Conservation (phyloP, 2,329 filamentous ascomycete species). For the Magnaporthiopsis rhizophila region DNA sequence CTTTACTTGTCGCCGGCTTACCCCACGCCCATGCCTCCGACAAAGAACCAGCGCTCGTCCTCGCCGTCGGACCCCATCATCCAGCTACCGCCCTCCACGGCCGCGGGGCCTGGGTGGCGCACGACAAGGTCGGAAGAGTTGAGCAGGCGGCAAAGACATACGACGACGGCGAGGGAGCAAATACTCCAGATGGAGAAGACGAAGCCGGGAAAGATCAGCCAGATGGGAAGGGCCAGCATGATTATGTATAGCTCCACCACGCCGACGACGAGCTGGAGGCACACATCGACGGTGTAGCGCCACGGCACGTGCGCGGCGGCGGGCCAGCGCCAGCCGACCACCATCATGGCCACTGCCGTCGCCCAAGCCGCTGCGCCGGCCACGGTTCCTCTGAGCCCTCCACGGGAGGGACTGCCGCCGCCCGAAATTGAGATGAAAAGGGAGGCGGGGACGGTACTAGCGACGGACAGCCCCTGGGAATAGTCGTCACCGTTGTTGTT, state of each 20-base stretch:
- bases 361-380: constrained; percentile 8
- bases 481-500: background rate
- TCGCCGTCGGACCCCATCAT: constrained; percentile 19
- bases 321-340: background rate
- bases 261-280: constrained; percentile 18
- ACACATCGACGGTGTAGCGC: constrained; percentile 15
- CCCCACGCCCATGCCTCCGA: constrained; percentile 26
- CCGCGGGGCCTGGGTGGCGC: background rate
- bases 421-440: too few species aligned
- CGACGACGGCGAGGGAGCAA: constrained; percentile 16
- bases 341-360: background rate
- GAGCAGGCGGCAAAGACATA: constrained; percentile 20
- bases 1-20: constrained; percentile 8
- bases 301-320: background rate
- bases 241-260: constrained; percentile 20
- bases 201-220: constrained; percentile 21
- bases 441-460: too few species aligned
- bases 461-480: too few species aligned
- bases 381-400: too few species aligned
- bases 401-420: too few species aligned
- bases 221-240: constrained; percentile 18
- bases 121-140: constrained; percentile 16
- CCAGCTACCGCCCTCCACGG: background rate
- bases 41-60: constrained; percentile 27
- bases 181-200: constrained; percentile 21